phyloP scores from a whole-genome alignment of 2,329 filamentous ascomycete species.

The Epichloe elymi region DNA sequence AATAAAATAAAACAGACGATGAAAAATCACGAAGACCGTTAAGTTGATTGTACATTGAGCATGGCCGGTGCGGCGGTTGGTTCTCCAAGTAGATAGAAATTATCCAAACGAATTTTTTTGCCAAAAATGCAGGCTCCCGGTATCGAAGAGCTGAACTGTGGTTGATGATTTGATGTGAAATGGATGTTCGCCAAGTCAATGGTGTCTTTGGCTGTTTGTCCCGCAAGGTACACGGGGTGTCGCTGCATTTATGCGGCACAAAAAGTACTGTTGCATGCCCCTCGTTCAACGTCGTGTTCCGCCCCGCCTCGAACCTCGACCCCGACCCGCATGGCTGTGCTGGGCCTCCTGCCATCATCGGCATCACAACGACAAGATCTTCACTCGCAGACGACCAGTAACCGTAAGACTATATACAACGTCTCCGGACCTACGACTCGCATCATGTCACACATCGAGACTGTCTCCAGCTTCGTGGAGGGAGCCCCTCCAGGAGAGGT shows the following conservation, averaged over 20 bases:
- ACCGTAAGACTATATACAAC: neutral
- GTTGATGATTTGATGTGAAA: neutral
- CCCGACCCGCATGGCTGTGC: neutral
- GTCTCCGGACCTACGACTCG: neutral
- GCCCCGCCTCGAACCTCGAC: conserved; percentile 12
- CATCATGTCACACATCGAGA: conserved; percentile 26
- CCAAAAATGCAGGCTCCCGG: too few relatives aligned
- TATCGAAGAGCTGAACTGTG: too few relatives aligned
- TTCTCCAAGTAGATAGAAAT: neutral
- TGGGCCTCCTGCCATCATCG: neutral
- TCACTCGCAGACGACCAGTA: neutral
- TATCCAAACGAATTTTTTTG: neutral
- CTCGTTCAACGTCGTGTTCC: neutral
- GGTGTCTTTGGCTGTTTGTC: too few relatives aligned
- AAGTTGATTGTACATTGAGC: conserved; percentile 1
- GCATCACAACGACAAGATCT: neutral
- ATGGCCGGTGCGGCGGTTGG: neutral
- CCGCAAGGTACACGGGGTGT: neutral
- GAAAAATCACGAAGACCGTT: neutral
- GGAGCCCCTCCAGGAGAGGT: conserved; percentile 96
- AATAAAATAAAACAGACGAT: neutral
- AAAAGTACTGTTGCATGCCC: neutral
- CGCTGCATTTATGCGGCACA: neutral
- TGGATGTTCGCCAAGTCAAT: neutral
- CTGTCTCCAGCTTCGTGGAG: conserved; percentile 74